These are phyloP conservation scores for Gloeostereum incarnatum DNA, from an alignment of 768 basidiomycete species.

Conservation along the genomic window DNA sequence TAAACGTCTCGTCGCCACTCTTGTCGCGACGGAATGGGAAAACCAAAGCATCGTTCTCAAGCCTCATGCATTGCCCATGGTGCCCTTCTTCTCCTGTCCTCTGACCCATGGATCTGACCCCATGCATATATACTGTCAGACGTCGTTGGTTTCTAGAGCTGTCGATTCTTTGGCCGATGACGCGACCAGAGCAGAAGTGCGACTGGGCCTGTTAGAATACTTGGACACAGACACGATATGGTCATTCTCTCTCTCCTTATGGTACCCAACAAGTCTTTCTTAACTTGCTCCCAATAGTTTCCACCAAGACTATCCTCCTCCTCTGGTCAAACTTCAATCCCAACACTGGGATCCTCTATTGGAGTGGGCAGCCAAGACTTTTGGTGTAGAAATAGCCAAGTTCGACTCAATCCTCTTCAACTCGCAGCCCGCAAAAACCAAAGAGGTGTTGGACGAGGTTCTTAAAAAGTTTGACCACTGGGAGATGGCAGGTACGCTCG, in stretches of 20 bases:
- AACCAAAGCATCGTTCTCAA: slow-evolving; percentile 80
- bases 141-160: slow-evolving; percentile 84
- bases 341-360: slow-evolving; percentile 86
- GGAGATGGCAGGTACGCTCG: slow-evolving; percentile 79
- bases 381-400: slow-evolving; percentile 55
- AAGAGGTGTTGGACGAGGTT: slow-evolving; percentile 44
- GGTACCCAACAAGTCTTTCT: background rate
- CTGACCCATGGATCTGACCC: slow-evolving; percentile 2
- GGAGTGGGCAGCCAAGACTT: slow-evolving; percentile 64
- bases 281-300: slow-evolving; percentile 42
- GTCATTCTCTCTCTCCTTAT: slow-evolving; percentile 26
- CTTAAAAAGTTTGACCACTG: slow-evolving; percentile 65
- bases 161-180: slow-evolving; percentile 67
- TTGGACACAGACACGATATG: slow-evolving; percentile 93
- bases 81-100: slow-evolving; percentile 19
- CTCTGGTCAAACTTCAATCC: slow-evolving; percentile 68
- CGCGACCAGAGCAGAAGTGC: slow-evolving; percentile 49
- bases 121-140: slow-evolving; percentile 52
- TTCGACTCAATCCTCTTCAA: slow-evolving; percentile 66
- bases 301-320: slow-evolving; percentile 68
- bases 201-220: slow-evolving; percentile 66
- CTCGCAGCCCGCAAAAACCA: slow-evolving; percentile 62
- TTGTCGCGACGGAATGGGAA: slow-evolving; percentile 97
- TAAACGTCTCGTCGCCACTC: slow-evolving; percentile 66
- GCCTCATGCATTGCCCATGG: slow-evolving; percentile 87